Conservation (phyloP, 331 rosid species). For the Pyrus hybrid region DNA sequence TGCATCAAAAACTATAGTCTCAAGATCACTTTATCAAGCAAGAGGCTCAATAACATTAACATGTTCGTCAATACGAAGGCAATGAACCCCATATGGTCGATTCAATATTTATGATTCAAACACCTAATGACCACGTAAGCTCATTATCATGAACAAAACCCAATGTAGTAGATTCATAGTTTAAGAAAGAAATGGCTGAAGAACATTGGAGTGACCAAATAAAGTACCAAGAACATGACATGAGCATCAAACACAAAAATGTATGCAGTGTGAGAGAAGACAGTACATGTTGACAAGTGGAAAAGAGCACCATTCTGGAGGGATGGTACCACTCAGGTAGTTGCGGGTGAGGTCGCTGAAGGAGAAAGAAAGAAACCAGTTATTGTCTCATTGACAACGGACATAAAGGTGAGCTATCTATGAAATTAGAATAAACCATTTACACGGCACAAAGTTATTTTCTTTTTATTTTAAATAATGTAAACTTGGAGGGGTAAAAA, state of each 20-base stretch:
- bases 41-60: not conserved
- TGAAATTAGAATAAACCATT: not conserved
- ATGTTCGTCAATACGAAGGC: not conserved
- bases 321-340: slow-evolving; percentile 66
- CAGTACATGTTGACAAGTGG: slow-evolving; percentile 42
- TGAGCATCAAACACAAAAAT: not conserved
- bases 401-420: not conserved
- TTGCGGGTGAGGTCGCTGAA: slow-evolving; percentile 58
- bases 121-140: not conserved
- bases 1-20: slow-evolving; percentile 7
- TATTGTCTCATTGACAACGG: not conserved
- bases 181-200: too few relatives aligned
- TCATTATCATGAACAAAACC: not conserved
- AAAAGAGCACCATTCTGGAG: slow-evolving; percentile 61
- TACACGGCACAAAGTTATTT: too few relatives aligned
- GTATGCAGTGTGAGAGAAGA: not conserved
- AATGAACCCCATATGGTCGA: not conserved
- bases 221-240: not conserved
- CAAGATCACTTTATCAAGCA: not conserved
- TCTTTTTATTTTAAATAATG: not conserved
- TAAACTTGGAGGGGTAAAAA: too few relatives aligned
- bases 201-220: too few relatives aligned
- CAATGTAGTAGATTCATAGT: too few relatives aligned
- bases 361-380: not conserved
- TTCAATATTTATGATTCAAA: not conserved